A percentile compares a stretch with the other conserved stretches of the same genome.
These are phyloP conservation scores for Cairneyella variabilis DNA, from an alignment of 495 filamentous ascomycete genomes.

Conservation along the genomic window DNA sequence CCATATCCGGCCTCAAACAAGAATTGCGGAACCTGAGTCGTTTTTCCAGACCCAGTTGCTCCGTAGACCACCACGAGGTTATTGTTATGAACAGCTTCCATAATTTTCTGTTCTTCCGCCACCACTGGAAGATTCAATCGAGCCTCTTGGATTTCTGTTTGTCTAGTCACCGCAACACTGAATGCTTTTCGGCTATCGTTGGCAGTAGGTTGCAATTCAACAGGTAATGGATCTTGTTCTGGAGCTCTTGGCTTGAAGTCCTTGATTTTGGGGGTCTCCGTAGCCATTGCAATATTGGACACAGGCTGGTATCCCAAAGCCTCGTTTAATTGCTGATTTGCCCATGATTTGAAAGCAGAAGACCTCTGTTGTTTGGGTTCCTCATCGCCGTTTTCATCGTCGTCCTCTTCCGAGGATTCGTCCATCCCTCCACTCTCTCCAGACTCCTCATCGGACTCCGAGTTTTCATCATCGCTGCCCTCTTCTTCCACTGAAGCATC, in stretches of 20 bases:
- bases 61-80: slow-evolving; percentile 88
- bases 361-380: slow-evolving; percentile 40
- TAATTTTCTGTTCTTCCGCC: slow-evolving; percentile 93
- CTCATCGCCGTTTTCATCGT: slow-evolving; percentile 24
- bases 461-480: slow-evolving; percentile 5
- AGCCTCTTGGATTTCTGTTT: slow-evolving; percentile 67
- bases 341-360: slow-evolving; percentile 93
- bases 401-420: slow-evolving; percentile 26
- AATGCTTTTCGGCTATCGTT: slow-evolving; percentile 68
- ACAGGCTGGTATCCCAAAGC: slow-evolving; percentile 49
- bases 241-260: slow-evolving; percentile 56
- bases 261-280: slow-evolving; percentile 40
- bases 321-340: slow-evolving; percentile 77
- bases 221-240: slow-evolving; percentile 72
- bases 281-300: slow-evolving; percentile 25
- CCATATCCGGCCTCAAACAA: slow-evolving; percentile 93
- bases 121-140: slow-evolving; percentile 85
- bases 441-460: slow-evolving; percentile 18
- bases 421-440: slow-evolving; percentile 32
- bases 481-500: slow-evolving; percentile 18
- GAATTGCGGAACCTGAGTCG: slow-evolving; percentile 95
- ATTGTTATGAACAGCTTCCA: slow-evolving; percentile 94
- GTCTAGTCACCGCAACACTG: slow-evolving; percentile 67
- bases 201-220: slow-evolving; percentile 63
- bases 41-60: slow-evolving; percentile 94